phyloP scores from a whole-genome alignment of 78 protist species.

The Dictyostelium discoideum region DNA sequence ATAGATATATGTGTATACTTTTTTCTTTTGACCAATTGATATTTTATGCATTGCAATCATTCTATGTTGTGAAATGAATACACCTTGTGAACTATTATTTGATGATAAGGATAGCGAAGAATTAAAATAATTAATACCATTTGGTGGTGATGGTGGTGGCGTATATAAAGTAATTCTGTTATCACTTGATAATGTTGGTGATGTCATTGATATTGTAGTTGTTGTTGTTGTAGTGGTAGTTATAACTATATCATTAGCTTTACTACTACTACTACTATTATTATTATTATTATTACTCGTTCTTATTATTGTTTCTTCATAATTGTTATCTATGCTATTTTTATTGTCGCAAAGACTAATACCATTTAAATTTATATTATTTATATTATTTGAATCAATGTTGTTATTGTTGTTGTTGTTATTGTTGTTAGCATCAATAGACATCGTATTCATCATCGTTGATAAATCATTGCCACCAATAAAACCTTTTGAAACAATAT shows the following conservation, averaged over 20 bases:
- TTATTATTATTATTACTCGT: background rate
- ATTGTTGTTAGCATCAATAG: background rate
- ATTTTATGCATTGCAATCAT: conserved; percentile 46
- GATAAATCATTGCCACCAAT: background rate
- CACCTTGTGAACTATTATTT: background rate
- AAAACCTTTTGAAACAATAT: background rate
- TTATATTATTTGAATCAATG: background rate
- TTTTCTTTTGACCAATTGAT: conserved; percentile 16
- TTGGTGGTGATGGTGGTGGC: background rate
- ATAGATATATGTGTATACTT: background rate
- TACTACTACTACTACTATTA: background rate
- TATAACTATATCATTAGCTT: background rate
- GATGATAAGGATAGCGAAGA: background rate
- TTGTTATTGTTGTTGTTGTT: background rate
- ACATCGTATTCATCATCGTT: background rate
- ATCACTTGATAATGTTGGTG: background rate
- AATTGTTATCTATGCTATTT: background rate
- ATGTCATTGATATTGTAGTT: background rate
- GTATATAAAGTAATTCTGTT: conserved; percentile 4
- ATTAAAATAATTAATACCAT: background rate
- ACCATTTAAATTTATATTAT: background rate
- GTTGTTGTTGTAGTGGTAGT: background rate
- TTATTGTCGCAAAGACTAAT: background rate
- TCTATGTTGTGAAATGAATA: conserved; percentile 43
- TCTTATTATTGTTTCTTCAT: background rate